These are phyloP conservation scores for Boletus barrowsii DNA, from an alignment of 768 basidiomycete species.

Conservation along the genomic window DNA sequence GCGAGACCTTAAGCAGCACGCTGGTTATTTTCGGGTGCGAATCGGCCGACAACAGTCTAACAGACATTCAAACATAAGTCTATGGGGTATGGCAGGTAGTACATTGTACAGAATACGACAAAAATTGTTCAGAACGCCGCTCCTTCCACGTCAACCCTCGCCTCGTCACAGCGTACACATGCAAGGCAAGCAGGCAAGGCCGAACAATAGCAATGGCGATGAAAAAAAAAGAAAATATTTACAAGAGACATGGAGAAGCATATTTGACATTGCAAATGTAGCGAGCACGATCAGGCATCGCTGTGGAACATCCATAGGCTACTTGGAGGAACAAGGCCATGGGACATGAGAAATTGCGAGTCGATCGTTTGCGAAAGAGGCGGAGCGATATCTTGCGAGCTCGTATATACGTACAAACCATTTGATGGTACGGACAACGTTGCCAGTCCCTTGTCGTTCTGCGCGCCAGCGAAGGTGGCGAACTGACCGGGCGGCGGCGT, in stretches of 20 bases:
- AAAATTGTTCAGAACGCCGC: constrained; percentile 19
- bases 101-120: constrained; percentile 21
- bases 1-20: background rate
- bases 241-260: constrained; percentile 19
- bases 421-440: constrained; percentile 16
- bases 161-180: constrained; percentile 21
- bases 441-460: constrained; percentile 34
- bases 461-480: constrained; percentile 33
- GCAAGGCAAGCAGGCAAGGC: constrained; percentile 25
- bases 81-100: constrained; percentile 27
- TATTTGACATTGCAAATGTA: background rate
- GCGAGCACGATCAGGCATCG: constrained; percentile 4
- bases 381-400: constrained; percentile 12
- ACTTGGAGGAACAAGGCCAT: constrained; percentile 8
- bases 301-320: constrained; percentile 18
- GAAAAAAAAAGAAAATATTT: constrained; percentile 15
- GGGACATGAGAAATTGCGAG: constrained; percentile 13
- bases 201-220: background rate
- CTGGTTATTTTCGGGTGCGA: too few species aligned
- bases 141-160: constrained; percentile 10
- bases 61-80: constrained; percentile 8
- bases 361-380: constrained; percentile 11
- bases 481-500: constrained; percentile 36
- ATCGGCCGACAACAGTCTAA: background rate
- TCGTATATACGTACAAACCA: constrained; percentile 18